Conservation (phyloP, 805 yeast species). For the Tetrapisispora pingtungensis region DNA sequence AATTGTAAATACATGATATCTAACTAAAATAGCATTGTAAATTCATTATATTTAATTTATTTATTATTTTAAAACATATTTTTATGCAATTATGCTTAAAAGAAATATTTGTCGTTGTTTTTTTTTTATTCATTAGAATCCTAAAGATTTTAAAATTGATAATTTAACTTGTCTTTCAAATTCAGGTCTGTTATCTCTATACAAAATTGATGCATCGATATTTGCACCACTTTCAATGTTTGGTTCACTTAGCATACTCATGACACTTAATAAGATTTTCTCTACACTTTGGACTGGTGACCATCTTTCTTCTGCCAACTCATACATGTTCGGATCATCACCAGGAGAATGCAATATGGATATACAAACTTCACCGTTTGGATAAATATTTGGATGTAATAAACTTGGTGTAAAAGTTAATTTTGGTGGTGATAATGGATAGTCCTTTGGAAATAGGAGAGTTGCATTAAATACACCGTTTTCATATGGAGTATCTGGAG, state of each 20-base stretch:
- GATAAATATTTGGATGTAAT: slow-evolving; percentile 87
- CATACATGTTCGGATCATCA: slow-evolving; percentile 93
- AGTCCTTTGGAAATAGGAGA: slow-evolving; percentile 63
- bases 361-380: slow-evolving; percentile 93
- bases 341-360: slow-evolving; percentile 95
- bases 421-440: slow-evolving; percentile 75
- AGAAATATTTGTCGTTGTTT: slow-evolving; percentile 7
- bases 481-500: slow-evolving; percentile 74
- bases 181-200: slow-evolving; percentile 74
- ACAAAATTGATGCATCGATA: slow-evolving; percentile 65
- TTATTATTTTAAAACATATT: neutral
- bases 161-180: slow-evolving; percentile 54
- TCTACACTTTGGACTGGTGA: slow-evolving; percentile 97
- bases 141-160: slow-evolving; percentile 64
- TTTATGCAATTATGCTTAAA: neutral
- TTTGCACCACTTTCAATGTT: slow-evolving; percentile 95
- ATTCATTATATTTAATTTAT: too few relatives aligned
- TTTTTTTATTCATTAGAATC: slow-evolving; percentile 33
- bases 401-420: slow-evolving; percentile 70
- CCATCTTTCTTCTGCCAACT: slow-evolving; percentile 94
- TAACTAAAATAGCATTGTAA: too few relatives aligned
- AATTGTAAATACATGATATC: too few relatives aligned
- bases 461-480: slow-evolving; percentile 80
- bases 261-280: slow-evolving; percentile 82
- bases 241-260: slow-evolving; percentile 96